Evolutionary conservation across 345 rosid species (phyloP), one percentile per base, ranked within the genome.

Genomic region (Linum tenue): DNA sequence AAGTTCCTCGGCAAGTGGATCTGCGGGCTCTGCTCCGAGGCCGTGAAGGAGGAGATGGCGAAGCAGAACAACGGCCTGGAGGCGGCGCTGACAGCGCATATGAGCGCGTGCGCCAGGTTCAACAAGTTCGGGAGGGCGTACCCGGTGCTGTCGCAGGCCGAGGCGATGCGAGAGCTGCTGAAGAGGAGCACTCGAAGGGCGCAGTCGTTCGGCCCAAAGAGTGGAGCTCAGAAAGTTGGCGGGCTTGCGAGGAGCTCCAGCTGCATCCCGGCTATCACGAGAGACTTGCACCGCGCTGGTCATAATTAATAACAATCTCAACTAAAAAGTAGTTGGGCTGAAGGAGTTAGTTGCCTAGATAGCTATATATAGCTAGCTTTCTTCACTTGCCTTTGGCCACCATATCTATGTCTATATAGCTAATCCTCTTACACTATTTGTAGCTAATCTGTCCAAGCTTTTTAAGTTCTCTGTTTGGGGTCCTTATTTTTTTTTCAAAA

Each of bases 11-110:
- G 97, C 72, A 88, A 85, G 58, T 84, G 90, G 97, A 79, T 94
- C 56, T 88, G 97, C 36, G 99, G 99, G 70, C 63, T 90, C 39
- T 94, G 97, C 66, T 60, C 88, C 0, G 96, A 90, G 79, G 97
- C 99, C 1, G 96, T 90, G 78, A 90, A 88, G 69, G 96, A 84
- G 60, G 95, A 90, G 82, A 84, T 72, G 73, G 91, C 77, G 77
- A 94, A 86, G 67, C 78, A 63, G 16, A 85, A 85, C 16, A 81
- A 79, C 38, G 69, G 72, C 50, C 55, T 70, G 36, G 90, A 88
- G 57, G 92, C 84, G 77, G 97, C 88, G 3, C 65, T 94, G 78
- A 82, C 60, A 37, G 42, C 77, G 4, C 99, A 90, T 64, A 90
- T 90, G 89, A 84, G 70, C 35, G 85, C 91, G 0, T 94, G 92